Percentiles rank a stretch among this genome's conserved stretches.
Conservation (phyloP, 495 filamentous ascomycete genomes). For the Daldinia bambusicola region DNA sequence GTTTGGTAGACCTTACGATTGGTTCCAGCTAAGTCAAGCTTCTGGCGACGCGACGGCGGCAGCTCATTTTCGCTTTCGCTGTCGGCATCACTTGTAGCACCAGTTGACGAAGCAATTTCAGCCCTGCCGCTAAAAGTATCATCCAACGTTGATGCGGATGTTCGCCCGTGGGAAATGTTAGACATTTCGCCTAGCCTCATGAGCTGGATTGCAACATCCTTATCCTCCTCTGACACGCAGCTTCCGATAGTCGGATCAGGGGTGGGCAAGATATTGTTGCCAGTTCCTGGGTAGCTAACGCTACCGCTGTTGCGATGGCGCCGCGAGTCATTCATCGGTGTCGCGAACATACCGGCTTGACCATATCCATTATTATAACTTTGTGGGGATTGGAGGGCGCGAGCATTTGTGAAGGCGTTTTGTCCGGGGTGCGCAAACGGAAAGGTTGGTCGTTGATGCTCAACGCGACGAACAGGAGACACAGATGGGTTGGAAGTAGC, state of each 20-base stretch:
- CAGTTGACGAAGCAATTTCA: slow-evolving; percentile 84
- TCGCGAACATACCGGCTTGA: slow-evolving; percentile 60
- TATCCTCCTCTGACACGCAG: slow-evolving; percentile 97
- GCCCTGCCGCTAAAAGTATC: slow-evolving; percentile 90
- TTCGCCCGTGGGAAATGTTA: slow-evolving; percentile 87
- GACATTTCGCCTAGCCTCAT: slow-evolving; percentile 95
- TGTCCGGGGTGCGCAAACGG: slow-evolving; percentile 77
- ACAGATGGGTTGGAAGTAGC: slow-evolving; percentile 89
- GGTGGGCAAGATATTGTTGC: slow-evolving; percentile 75
- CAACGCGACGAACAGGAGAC: slow-evolving; percentile 83
- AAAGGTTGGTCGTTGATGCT: slow-evolving; percentile 65
- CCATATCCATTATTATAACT: slow-evolving; percentile 68
- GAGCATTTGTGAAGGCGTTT: slow-evolving; percentile 76
- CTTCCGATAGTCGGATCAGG: slow-evolving; percentile 94
- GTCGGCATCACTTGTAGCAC: slow-evolving; percentile 80
- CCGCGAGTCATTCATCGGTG: slow-evolving; percentile 68
- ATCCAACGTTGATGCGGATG: slow-evolving; percentile 91
- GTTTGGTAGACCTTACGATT: slow-evolving; percentile 64
- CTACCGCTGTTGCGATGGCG: slow-evolving; percentile 75
- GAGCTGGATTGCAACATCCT: slow-evolving; percentile 95
- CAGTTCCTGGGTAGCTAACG: slow-evolving; percentile 58
- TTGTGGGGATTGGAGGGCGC: slow-evolving; percentile 80
- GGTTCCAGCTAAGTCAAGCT: slow-evolving; percentile 62
- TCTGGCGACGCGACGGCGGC: slow-evolving; percentile 69
- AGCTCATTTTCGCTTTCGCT: slow-evolving; percentile 79